Evolutionary conservation across 23 red algal genomes (phyloP), one percentile per base, ranked within the genome.

Genomic region (Pyropia yezoensis): DNA sequence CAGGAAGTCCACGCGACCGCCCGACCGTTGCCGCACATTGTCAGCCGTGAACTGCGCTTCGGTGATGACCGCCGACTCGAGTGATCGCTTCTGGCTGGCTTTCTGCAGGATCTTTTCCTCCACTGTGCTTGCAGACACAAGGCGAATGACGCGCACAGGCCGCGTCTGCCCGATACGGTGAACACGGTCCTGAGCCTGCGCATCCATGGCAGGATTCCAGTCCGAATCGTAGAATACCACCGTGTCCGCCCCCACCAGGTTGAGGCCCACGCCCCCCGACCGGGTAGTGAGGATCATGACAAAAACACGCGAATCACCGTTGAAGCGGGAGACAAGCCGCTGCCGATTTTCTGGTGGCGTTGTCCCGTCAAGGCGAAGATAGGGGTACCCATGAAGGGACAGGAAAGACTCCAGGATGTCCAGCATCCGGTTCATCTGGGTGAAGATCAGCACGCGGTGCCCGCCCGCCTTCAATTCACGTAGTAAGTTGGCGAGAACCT

Each of bases 181-280:
- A 33, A 63, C 85, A 52, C 93, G 85, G 50, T 97, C 93, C 69
- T 97, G 93, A 18, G 93, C 93, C 70, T 97, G 93, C 25, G 78
- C 85, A 62, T 97, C 93, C 18, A 97, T 67, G 49, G 83, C 80
- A 17, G 93, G 93, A 66, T 97, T 97, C 85, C 88, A 97, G 49
- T 97, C 93, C 54, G 85, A 80, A 59, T 97, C 93, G 61, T 90
- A 97, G 63, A 97, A 90, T 34, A 97, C 63, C 18, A 97, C 93
- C 16, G 80, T 79, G 69, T 97, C 93, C 17, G 93, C 93, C 21
- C 93, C 87, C 16, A 80, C 86, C 58, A 97, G 52, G 33, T 97
- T 97, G 15, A 97, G 63, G 16, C 93, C 93, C 11, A 97, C 74
- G 1, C 93, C 93, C 27, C 93, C 93, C 0, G 83, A 71, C 1